Evolutionary conservation across 2,329 filamentous ascomycete genomes (phyloP).

Genomic region (Fusarium pseudocircinatum): DNA sequence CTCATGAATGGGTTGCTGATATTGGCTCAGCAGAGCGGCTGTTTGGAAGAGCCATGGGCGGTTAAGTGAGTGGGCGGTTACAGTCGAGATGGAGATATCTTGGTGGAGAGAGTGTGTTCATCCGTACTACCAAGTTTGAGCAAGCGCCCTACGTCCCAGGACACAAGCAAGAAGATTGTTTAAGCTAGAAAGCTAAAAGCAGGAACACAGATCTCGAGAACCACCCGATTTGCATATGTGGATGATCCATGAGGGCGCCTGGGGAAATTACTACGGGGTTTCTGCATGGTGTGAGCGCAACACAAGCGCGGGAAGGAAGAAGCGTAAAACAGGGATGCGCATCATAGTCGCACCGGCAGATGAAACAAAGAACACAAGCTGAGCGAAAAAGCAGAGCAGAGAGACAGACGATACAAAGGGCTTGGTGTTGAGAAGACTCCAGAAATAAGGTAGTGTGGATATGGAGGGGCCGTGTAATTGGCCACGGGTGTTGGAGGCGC

Average conservation of each 20-base stretch:
- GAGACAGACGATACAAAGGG: neutral
- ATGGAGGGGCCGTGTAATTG: constrained; percentile 26
- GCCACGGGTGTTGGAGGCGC: constrained; percentile 32
- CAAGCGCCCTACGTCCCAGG: constrained; percentile 32
- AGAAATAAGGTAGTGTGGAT: constrained; percentile 20
- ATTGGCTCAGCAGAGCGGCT: constrained; percentile 63
- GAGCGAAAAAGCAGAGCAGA: neutral
- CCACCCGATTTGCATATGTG: constrained; percentile 40
- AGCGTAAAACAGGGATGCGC: constrained; percentile 18
- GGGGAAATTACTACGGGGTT: constrained; percentile 43
- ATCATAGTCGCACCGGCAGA: constrained; percentile 32
- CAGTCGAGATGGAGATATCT: constrained; percentile 2
- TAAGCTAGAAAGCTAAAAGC: neutral
- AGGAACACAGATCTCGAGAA: constrained; percentile 28
- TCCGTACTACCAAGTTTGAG: constrained; percentile 34
- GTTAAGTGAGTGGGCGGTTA: constrained; percentile 42
- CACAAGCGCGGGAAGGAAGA: constrained; percentile 18
- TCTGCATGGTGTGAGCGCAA: constrained; percentile 31
- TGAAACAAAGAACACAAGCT: constrained; percentile 3
- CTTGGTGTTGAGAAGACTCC: constrained; percentile 32
- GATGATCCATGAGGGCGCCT: constrained; percentile 19
- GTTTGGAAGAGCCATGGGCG: constrained; percentile 49
- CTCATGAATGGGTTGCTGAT: constrained; percentile 54
- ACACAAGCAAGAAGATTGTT: neutral
- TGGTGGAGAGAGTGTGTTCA: constrained; percentile 7